A percentile compares a stretch with the other conserved stretches of the same genome.
Evolutionary conservation across 768 basidiomycete species (phyloP).

Genomic region (Leccinum boreale): DNA sequence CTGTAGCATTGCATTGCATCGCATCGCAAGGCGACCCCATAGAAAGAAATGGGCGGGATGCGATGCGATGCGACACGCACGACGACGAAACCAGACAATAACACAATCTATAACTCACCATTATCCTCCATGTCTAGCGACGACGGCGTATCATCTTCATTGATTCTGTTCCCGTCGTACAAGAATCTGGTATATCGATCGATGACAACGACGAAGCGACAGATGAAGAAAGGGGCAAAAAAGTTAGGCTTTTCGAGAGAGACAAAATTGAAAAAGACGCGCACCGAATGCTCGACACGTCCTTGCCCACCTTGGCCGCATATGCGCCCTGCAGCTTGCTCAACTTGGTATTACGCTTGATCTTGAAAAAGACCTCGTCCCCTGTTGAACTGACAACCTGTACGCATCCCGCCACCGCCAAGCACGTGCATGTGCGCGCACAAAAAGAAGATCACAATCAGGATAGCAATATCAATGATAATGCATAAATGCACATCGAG

Average conservation of each 20-base stretch:
- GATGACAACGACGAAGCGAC: neutral
- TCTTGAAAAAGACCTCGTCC: slow-evolving; percentile 96
- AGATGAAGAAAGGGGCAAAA: neutral
- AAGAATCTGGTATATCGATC: slow-evolving; percentile 59
- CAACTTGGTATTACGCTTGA: slow-evolving; percentile 88
- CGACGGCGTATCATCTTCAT: slow-evolving; percentile 83
- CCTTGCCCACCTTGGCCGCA: slow-evolving; percentile 89
- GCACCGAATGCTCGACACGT: slow-evolving; percentile 83
- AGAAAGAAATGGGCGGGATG: neutral
- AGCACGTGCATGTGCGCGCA: neutral
- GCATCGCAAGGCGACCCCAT: neutral
- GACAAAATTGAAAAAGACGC: slow-evolving; percentile 18
- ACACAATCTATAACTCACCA: slow-evolving; percentile 44
- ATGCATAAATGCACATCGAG: neutral
- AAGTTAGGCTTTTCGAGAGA: neutral
- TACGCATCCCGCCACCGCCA: neutral
- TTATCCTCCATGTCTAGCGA: slow-evolving; percentile 88
- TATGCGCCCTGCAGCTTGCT: slow-evolving; percentile 93
- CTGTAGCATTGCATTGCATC: neutral
- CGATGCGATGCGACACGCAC: neutral
- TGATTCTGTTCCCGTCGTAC: slow-evolving; percentile 85
- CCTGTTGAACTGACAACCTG: slow-evolving; percentile 74
- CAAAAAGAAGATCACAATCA: neutral
- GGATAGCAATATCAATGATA: neutral
- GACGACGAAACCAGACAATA: neutral